Evolutionary conservation across 257 asterid species (phyloP), one percentile per base, ranked within the genome.

Genomic region (Plantago ovata): DNA sequence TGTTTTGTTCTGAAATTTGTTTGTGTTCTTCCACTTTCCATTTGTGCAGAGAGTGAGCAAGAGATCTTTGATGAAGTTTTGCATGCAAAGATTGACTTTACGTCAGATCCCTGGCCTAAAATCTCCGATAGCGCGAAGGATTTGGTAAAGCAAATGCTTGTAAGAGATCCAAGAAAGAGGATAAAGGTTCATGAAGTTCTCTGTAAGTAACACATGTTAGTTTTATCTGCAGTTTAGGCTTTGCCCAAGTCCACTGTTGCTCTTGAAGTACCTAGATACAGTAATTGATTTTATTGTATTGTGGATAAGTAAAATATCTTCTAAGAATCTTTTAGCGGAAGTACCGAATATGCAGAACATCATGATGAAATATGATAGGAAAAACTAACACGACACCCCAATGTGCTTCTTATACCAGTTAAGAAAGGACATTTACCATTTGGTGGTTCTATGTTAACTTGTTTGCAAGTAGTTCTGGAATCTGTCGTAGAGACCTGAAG

Each of bases 91-190:
- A 58, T 72, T 40, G 73, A 66, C 68, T 72, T 61, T 65, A 28
- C 54, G 1, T 72, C 73, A 6, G 77, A 66, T 61, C 77, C 77
- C 13, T 72, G 77, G 77, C 77, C 77, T 38, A 66, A 36, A 8
- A 62, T 72, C 53, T 72, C 77, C 1, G 64, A 66, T 12, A 50
- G 73, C 14, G 77, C 77, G 14, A 72, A 72, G 23, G 66, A 66
- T 56, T 51, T 72, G n/a, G 66, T 72, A 19, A 49, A 60, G 66
- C 56, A 38, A 36, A 72, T 72, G 77, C 77, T 72, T 36, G 62
- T 66, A 33, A 38, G 73, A 56, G 77, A 72, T 63, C 77, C 77
- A 21, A 61, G 43, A 50, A 42, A 32, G 53, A 57, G 77, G 48
- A 41, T 72, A 38, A 72, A 56, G 7, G 72, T 72, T n/a, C 77